A percentile compares a stretch with the other conserved stretches of the same genome.
Evolutionary conservation across 2,329 filamentous ascomycete genomes (phyloP).

Genomic region (Ceratocystis huliohia): DNA sequence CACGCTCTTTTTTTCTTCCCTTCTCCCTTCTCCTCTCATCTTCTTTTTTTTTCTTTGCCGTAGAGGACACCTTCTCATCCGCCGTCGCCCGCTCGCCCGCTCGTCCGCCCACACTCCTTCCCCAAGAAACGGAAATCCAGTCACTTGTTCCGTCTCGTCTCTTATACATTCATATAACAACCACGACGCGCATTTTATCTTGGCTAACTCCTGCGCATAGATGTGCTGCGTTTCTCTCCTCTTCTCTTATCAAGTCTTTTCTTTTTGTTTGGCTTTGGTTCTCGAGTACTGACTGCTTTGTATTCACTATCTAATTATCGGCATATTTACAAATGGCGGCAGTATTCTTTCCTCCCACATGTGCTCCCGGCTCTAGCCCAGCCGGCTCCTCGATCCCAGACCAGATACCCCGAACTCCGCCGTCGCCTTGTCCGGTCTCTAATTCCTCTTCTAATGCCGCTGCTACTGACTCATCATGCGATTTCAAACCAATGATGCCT

Average conservation of each 20-base stretch:
- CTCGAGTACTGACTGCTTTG: neutral
- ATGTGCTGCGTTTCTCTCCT: neutral
- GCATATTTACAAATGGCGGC: conserved; percentile 14
- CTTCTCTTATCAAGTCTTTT: neutral
- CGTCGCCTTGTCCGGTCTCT: neutral
- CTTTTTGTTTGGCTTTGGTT: neutral
- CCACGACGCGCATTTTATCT: neutral
- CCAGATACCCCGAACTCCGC: neutral
- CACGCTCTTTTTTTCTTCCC: neutral
- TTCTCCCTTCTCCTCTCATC: neutral
- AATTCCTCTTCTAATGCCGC: neutral
- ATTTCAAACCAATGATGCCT: neutral
- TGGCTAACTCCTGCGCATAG: neutral
- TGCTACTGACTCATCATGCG: neutral
- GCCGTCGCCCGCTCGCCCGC: neutral
- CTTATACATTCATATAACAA: neutral
- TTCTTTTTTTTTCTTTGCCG: neutral
- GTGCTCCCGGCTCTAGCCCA: neutral
- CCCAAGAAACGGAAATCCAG: conserved; percentile 1
- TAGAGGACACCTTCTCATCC: neutral
- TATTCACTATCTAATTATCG: conserved; percentile 8
- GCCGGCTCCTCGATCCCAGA: neutral
- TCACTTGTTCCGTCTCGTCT: neutral
- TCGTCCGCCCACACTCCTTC: neutral
- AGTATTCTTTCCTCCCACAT: conserved; percentile 4